Percentiles rank a stretch among this genome's conserved stretches.
These are phyloP conservation scores for Claviceps pusilla DNA, from an alignment of 2,329 filamentous ascomycete genomes.

Conservation along the genomic window DNA sequence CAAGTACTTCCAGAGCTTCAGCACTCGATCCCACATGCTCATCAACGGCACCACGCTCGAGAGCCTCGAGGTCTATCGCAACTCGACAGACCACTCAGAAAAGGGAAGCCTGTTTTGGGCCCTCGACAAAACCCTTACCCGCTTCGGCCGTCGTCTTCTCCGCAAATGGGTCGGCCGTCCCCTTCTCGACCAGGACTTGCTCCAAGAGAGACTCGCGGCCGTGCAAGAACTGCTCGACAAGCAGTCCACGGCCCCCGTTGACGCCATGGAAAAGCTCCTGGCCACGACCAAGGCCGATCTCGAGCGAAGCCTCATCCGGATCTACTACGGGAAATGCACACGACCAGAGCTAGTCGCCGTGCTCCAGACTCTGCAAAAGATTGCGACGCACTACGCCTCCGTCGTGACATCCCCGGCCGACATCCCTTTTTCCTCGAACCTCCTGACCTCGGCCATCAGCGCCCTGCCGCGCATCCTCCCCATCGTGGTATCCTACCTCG, in stretches of 20 bases:
- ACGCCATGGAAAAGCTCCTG: constrained; percentile 60
- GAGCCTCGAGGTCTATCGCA: constrained; percentile 89
- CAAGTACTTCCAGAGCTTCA: constrained; percentile 95
- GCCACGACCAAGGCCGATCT: constrained; percentile 62
- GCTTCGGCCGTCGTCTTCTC: constrained; percentile 74
- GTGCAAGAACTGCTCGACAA: constrained; percentile 72
- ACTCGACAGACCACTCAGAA: constrained; percentile 71
- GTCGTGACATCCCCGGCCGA: constrained; percentile 49
- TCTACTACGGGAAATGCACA: constrained; percentile 94
- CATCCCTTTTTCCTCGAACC: constrained; percentile 54
- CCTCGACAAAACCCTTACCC: constrained; percentile 78
- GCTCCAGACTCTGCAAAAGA: constrained; percentile 70
- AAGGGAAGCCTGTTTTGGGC: constrained; percentile 93
- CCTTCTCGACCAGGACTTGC: constrained; percentile 55
- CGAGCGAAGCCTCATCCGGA: constrained; percentile 82
- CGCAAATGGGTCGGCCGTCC: constrained; percentile 92
- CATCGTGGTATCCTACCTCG: constrained; percentile 58
- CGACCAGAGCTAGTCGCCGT: constrained; percentile 75
- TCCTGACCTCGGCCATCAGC: constrained; percentile 57
- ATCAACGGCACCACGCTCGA: constrained; percentile 89
- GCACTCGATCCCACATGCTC: constrained; percentile 85
- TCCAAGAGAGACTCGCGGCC: constrained; percentile 68
- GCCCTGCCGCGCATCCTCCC: constrained; percentile 63
- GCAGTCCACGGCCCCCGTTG: constrained; percentile 49
- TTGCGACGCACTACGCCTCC: constrained; percentile 57